Conservation (phyloP, 345 rosid genomes). For the Eutrema heterophyllum region DNA sequence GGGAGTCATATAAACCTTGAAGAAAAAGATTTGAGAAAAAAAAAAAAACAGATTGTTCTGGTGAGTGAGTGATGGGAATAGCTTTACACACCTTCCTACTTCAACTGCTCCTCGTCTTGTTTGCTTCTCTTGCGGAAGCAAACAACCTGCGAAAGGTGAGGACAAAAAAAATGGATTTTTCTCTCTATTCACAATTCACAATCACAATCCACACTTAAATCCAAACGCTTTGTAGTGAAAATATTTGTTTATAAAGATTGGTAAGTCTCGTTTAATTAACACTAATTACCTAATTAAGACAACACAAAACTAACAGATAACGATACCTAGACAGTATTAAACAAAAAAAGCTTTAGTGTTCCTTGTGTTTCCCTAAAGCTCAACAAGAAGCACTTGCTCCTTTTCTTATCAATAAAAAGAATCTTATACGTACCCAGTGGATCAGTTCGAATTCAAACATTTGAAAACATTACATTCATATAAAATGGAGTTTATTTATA, state of each 20-base stretch:
- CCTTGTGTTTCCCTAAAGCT: too few species aligned
- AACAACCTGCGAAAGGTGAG: slow-evolving; percentile 15
- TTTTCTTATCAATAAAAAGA: slow-evolving; percentile 6
- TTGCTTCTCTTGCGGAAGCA: not conserved
- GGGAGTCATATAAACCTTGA: not conserved
- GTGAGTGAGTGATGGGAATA: slow-evolving; percentile 6
- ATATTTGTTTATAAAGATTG: not conserved
- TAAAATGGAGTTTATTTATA: not conserved
- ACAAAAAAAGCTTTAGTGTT: slow-evolving; percentile 4
- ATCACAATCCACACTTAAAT: too few species aligned
- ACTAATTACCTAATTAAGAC: slow-evolving; percentile 6
- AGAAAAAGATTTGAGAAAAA: not conserved
- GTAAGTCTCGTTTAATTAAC: not conserved
- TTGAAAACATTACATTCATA: not conserved
- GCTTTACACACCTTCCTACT: slow-evolving; percentile 1
- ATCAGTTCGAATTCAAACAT: slow-evolving; percentile 8
- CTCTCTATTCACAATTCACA: not conserved
- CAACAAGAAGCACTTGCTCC: slow-evolving; percentile 25
- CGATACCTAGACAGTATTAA: slow-evolving; percentile 21
- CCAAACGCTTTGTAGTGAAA: not conserved
- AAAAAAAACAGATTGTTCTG: not conserved
- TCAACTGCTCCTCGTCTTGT: slow-evolving; percentile 13
- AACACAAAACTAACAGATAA: not conserved
- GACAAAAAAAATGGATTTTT: not conserved
- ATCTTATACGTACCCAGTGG: slow-evolving; percentile 16